Evolutionary conservation across 1,284 basidiomycete genomes (phyloP), one percentile per base, ranked within the genome.

Genomic region (Sparassis latifolia): DNA sequence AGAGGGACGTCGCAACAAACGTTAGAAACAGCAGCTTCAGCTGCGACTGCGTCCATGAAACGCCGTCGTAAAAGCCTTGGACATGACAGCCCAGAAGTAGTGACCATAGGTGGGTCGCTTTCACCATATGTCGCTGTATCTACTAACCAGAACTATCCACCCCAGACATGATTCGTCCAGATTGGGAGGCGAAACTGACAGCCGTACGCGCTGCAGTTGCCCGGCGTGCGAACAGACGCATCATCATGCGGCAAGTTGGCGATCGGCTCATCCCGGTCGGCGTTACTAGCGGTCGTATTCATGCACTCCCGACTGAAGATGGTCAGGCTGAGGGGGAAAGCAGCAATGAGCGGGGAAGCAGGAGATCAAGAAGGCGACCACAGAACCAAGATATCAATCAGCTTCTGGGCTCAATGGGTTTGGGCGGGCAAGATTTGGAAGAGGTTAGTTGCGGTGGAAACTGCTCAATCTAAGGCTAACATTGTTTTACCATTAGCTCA

Each of bases 191-290:
- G 35, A 96, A 97, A 69, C 72, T 96, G 40, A 90, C 93, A 54
- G 84, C 89, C 46, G 87, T 97, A 50, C 84, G 89, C 56, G 89
- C 93, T 50, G 84, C 90, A 44, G 92, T 93, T 38, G 81, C 89
- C 38, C 80, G 95, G 54, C 81, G 93, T 44, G 96, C 97, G 12
- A 96, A 97, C 63, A 79, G 96, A 58, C 80, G 97, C 37, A 97
- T 99, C 64, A 90, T 99, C 50, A 98, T 99, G 93, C 86, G 97
- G 43, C 94, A 98, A 67, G 93, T 98, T 28, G 97, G 97, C 43
- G 97, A 98, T 67, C 82, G 94, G 12, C 84, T 99, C 43, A 91
- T 99, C 49, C 96, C 96, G 28, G 90, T 99, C 35, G 96, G 96
- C 30, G 91, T 97, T 54, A 96, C 93, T 41, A 88, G 85, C 65